A percentile compares a stretch with the other conserved stretches of the same genome.
phyloP scores from a whole-genome alignment of 139 green algal genomes.

The Chlamydomonas incerta region DNA sequence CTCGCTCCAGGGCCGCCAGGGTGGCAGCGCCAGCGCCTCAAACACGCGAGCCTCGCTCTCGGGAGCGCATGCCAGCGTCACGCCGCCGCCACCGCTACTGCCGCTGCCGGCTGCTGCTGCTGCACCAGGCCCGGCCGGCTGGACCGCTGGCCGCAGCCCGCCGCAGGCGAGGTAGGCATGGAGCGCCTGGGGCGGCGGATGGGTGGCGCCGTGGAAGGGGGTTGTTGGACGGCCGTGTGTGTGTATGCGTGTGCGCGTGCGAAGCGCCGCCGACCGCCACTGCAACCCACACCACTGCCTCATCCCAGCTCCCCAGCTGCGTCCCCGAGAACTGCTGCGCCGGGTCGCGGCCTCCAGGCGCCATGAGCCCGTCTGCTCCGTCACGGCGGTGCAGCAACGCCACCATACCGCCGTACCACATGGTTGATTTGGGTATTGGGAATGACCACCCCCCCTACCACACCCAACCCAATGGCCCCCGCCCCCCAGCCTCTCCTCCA shows the following conservation, averaged over 20 bases:
- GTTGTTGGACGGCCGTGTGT: neutral
- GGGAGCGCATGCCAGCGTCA: constrained; percentile 30
- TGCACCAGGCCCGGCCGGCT: neutral
- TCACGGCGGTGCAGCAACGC: too few relatives aligned
- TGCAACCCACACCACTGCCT: too few relatives aligned
- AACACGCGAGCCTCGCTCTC: constrained; percentile 43
- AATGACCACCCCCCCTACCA: too few relatives aligned
- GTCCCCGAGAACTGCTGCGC: too few relatives aligned
- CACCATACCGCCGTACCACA: too few relatives aligned
- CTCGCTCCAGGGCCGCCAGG: constrained; percentile 3
- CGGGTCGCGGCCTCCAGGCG: too few relatives aligned
- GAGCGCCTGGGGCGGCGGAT: neutral
- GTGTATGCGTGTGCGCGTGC: neutral
- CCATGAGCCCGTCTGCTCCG: too few relatives aligned
- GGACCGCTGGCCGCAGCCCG: neutral
- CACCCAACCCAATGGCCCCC: too few relatives aligned
- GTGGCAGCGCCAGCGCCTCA: constrained; percentile 14
- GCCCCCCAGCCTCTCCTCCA: neutral
- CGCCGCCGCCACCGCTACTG: neutral
- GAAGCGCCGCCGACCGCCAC: neutral
- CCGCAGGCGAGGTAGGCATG: constrained; percentile 36
- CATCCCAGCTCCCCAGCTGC: too few relatives aligned
- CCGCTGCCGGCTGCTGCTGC: neutral
- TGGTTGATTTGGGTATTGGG: too few relatives aligned
- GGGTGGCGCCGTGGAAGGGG: neutral